Evolutionary conservation across 1,139 yeast genomes (phyloP), one percentile per base, ranked within the genome.

Genomic region (Eremothecium cymbalariae): DNA sequence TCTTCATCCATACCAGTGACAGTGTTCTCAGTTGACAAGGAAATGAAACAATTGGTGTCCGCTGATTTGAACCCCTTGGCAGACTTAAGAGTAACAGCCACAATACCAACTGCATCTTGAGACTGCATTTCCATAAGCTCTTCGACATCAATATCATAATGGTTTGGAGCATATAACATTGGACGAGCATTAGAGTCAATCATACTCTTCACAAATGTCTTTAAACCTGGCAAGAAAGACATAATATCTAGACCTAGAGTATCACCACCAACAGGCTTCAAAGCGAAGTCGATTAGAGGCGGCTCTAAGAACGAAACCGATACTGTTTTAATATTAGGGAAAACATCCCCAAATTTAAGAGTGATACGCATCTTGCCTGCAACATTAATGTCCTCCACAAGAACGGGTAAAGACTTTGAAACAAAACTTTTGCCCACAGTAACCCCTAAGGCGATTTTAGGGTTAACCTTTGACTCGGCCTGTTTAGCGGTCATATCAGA

Each of bases 201-300:
- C 55, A 78, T 67, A 29, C 72, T 68, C 44, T 77, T 79, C 36
- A 82, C 86, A 51, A 80, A 75, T n/a, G 75, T 65, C 22, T 84
- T 70, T 51, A 82, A 71, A 41, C 90, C 90, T 4, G 94, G 94
- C 44, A 82, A 70, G 46, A 80, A 68, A 1, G 88, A 76, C 93
- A 82, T 82, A 44, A 82, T 72, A 62, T 82, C 94, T 36, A 82
- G 55, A 43, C 94, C 94, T 42, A 81, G 68, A 12, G 86, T 77
- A 53, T 81, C 88, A 61, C 93, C 93, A 56, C 90, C 90, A 37
- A 81, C 80, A n/a, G 94, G 94, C 53, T 81, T 81, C 62, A 82
- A 70, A 14, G 77, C 78, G 55, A 80, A 81, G 53, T 78, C 88
- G 51, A 81, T 78, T 15, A 69, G 65, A 26, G 93, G 90, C 17